Conservation (phyloP, 176 grass and related monocot species). For the Puya raimondii region DNA sequence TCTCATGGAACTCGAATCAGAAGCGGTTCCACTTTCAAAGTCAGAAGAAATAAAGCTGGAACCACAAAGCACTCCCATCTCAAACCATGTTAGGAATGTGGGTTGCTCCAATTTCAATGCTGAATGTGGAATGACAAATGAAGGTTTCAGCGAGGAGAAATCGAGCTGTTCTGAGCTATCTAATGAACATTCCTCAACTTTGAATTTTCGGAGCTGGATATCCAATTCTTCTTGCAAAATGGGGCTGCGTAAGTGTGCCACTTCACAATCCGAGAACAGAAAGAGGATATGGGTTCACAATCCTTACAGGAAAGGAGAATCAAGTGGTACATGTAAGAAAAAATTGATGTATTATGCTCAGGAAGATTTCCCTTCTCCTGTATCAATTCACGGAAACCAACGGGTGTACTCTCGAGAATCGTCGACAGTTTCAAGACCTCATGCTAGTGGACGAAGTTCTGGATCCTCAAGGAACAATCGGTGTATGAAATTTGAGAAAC, state of each 20-base stretch:
- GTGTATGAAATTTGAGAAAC: slow-evolving; percentile 29
- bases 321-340: not conserved
- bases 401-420: not conserved
- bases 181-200: slow-evolving; percentile 14
- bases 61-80: slow-evolving; percentile 21
- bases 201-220: not conserved
- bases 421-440: not conserved
- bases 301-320: not conserved
- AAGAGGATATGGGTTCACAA: not conserved
- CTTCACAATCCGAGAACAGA: slow-evolving; percentile 21
- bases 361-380: not conserved
- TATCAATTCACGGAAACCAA: not conserved
- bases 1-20: slow-evolving; percentile 34
- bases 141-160: slow-evolving; percentile 8
- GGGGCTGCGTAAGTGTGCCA: slow-evolving; percentile 18
- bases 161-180: slow-evolving; percentile 33
- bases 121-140: slow-evolving; percentile 16
- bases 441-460: not conserved
- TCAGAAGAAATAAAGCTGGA: slow-evolving; percentile 18
- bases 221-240: not conserved
- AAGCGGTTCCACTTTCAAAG: slow-evolving; percentile 23
- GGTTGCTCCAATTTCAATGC: slow-evolving; percentile 13
- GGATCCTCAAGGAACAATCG: not conserved
- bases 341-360: not conserved
- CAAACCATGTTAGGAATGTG: slow-evolving; percentile 24